These are phyloP conservation scores for Pseudogymnoascus sp. DNA, from an alignment of 2,329 filamentous ascomycete genomes.

Conservation along the genomic window DNA sequence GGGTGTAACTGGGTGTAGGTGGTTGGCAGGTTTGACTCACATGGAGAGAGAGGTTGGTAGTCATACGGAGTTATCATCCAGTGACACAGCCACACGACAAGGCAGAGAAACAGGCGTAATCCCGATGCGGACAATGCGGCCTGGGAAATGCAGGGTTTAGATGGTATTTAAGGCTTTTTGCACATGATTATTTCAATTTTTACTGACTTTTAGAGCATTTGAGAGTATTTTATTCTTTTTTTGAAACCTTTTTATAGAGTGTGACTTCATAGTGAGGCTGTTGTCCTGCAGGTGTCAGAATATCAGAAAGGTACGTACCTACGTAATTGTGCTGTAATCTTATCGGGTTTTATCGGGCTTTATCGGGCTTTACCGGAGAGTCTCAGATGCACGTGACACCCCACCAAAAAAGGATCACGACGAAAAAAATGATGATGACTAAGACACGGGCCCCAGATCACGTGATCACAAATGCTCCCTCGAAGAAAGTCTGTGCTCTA, in stretches of 20 bases:
- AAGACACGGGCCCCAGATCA: background rate
- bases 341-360: background rate
- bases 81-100: conserved; percentile 4
- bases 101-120: conserved; percentile 1
- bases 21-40: conserved; percentile 3
- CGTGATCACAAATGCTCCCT: background rate
- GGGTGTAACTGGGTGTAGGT: background rate
- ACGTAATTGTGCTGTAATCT: background rate
- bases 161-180: background rate
- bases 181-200: background rate
- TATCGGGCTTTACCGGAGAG: background rate
- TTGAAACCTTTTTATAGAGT: background rate
- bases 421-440: background rate
- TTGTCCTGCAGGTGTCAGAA: background rate
- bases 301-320: background rate
- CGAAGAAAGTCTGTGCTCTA: background rate
- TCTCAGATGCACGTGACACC: background rate
- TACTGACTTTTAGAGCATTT: background rate
- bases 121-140: background rate
- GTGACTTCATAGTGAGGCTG: background rate
- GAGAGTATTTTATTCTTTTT: background rate
- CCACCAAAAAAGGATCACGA: background rate
- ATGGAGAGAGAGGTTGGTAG: background rate
- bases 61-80: background rate
- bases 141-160: background rate